Percentiles rank a stretch among this genome's conserved stretches.
phyloP scores from a whole-genome alignment of 306 rosid species.

The Vigna mungo region DNA sequence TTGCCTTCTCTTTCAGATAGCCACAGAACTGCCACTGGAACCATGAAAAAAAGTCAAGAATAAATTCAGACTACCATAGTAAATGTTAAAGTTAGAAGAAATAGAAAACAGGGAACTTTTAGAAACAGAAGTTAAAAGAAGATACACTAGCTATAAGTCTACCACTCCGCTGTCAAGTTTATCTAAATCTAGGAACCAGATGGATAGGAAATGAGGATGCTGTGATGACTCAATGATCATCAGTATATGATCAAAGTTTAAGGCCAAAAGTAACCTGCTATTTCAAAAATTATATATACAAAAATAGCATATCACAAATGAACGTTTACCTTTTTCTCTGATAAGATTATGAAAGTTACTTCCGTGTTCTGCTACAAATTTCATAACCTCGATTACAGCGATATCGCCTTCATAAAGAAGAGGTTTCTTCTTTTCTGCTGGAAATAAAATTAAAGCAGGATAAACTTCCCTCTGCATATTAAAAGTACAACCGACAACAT shows the following conservation, averaged over 20 bases:
- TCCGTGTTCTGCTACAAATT: slow-evolving; percentile 81
- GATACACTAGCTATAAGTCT: slow-evolving; percentile 35
- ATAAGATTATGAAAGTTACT: slow-evolving; percentile 63
- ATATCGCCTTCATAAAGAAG: slow-evolving; percentile 75
- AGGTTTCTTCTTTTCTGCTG: slow-evolving; percentile 74
- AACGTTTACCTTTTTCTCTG: slow-evolving; percentile 67
- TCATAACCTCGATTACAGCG: slow-evolving; percentile 73
- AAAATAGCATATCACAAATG: not conserved
- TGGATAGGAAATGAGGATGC: slow-evolving; percentile 11
- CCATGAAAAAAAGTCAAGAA: slow-evolving; percentile 37
- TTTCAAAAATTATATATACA: slow-evolving; percentile 12
- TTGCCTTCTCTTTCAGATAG: slow-evolving; percentile 42
- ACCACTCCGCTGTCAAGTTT: slow-evolving; percentile 31
- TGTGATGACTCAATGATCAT: not conserved
- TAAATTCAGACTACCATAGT: slow-evolving; percentile 17
- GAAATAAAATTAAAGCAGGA: slow-evolving; percentile 87
- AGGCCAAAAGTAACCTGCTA: slow-evolving; percentile 19
- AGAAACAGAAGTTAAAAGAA: slow-evolving; percentile 30
- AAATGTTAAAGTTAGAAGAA: slow-evolving; percentile 13
- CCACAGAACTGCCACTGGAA: slow-evolving; percentile 64
- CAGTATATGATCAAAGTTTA: slow-evolving; percentile 16
- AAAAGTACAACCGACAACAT: slow-evolving; percentile 43
- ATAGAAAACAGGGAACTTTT: slow-evolving; percentile 31
- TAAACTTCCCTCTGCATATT: slow-evolving; percentile 81
- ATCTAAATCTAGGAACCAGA: slow-evolving; percentile 3